Evolutionary conservation across 306 rosid genomes (phyloP).

Genomic region (Trichosanthes truncata): DNA sequence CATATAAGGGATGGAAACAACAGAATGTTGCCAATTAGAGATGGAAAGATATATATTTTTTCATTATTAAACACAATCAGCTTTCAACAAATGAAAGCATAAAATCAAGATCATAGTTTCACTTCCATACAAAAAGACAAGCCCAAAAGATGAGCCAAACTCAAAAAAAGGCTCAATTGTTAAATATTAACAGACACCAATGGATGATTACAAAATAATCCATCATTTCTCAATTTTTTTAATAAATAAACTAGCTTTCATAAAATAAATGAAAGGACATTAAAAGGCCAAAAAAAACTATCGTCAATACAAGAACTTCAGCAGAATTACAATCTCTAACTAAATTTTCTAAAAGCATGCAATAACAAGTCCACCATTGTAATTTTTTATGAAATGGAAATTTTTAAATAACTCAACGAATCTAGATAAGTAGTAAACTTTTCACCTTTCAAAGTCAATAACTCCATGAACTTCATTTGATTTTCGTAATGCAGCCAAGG

Average conservation of each 20-base stretch:
- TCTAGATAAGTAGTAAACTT: neutral
- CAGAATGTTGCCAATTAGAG: neutral
- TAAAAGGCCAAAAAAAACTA: neutral
- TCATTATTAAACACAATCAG: neutral
- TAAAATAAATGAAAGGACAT: neutral
- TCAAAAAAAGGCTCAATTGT: neutral
- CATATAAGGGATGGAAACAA: neutral
- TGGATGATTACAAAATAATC: neutral
- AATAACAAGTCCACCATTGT: neutral
- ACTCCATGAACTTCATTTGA: conserved; percentile 54
- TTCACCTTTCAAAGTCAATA: conserved; percentile 63
- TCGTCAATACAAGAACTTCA: neutral
- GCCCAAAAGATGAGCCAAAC: neutral
- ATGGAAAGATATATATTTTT: neutral
- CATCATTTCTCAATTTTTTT: neutral
- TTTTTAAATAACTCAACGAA: neutral
- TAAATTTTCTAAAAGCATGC: neutral
- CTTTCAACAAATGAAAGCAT: neutral
- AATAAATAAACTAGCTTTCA: neutral
- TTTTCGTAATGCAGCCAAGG: conserved; percentile 66
- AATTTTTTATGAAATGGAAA: neutral
- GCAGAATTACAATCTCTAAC: neutral
- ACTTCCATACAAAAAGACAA: neutral
- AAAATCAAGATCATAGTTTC: neutral
- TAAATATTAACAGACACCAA: neutral